Evolutionary conservation across 306 rosid genomes (phyloP).

Genomic region (Dryas alaskensis): DNA sequence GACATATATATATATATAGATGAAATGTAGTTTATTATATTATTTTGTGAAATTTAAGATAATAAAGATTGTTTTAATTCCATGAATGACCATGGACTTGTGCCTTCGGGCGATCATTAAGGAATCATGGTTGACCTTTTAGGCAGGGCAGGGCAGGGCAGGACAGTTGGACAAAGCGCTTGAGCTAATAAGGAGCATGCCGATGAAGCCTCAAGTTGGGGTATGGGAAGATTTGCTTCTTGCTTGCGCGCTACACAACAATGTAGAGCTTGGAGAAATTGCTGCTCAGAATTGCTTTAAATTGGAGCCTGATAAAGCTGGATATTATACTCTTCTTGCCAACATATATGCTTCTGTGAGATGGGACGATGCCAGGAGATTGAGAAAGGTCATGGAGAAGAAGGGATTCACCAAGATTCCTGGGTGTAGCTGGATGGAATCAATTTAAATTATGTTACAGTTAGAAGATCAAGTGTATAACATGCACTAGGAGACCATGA

Average conservation of each 20-base stretch:
- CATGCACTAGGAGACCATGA: background rate
- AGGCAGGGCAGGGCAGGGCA: constrained; percentile 53
- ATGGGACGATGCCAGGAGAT: constrained; percentile 55
- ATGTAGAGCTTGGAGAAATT: constrained; percentile 58
- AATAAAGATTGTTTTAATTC: constrained; percentile 22
- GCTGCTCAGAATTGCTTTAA: constrained; percentile 58
- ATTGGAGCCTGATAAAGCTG: constrained; percentile 50
- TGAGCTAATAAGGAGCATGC: constrained; percentile 57
- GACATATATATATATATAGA: no score
- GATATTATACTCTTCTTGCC: constrained; percentile 54
- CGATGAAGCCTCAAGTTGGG: constrained; percentile 52
- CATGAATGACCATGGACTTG: constrained; percentile 47
- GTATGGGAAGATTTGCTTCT: constrained; percentile 78
- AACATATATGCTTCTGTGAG: constrained; percentile 54
- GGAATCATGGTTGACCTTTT: constrained; percentile 66
- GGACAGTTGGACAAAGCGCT: constrained; percentile 60
- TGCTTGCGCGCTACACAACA: constrained; percentile 52
- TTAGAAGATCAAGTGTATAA: background rate
- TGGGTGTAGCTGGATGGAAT: constrained; percentile 63
- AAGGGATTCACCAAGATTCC: constrained; percentile 45
- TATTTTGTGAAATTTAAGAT: no score
- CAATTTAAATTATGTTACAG: background rate
- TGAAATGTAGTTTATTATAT: no score
- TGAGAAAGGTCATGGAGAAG: constrained; percentile 37
- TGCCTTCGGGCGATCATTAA: constrained; percentile 62